phyloP scores from a whole-genome alignment of 148 eudicot genomes.

The Spergularia bocconei region DNA sequence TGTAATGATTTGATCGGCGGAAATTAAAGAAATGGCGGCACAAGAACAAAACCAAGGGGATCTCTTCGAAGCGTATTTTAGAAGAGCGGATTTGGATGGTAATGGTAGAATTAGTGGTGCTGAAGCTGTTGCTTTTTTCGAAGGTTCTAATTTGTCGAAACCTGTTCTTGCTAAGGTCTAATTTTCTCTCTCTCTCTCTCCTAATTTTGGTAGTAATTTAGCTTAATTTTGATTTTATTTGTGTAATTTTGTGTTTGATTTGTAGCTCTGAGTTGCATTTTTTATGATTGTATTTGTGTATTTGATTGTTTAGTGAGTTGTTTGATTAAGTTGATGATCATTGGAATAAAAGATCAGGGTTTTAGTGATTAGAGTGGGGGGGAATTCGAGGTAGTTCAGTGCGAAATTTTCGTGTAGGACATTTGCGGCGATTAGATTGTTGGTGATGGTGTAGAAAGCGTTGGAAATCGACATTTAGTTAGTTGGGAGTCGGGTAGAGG shows the following conservation, averaged over 20 bases:
- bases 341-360: too few relatives aligned
- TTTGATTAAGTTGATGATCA: not conserved
- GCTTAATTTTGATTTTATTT: not conserved
- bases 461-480: not conserved
- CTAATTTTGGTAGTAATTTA: not conserved
- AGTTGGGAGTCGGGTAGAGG: not conserved
- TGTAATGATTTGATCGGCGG: slow-evolving; percentile 28
- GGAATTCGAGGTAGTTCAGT: too few relatives aligned
- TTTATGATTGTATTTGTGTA: not conserved
- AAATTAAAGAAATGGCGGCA: slow-evolving; percentile 56
- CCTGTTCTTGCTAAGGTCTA: slow-evolving; percentile 88
- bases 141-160: slow-evolving; percentile 69
- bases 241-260: not conserved
- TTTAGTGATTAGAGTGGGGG: too few relatives aligned
- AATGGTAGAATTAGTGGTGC: slow-evolving; percentile 88
- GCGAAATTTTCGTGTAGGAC: not conserved
- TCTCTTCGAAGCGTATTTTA: slow-evolving; percentile 79
- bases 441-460: not conserved
- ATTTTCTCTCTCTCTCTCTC: not conserved
- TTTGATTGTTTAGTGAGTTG: not conserved
- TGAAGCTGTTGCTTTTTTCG: slow-evolving; percentile 86
- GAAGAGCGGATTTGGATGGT: slow-evolving; percentile 84
- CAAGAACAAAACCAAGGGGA: slow-evolving; percentile 54
- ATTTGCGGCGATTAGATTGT: not conserved
- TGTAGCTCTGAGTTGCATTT: slow-evolving; percentile 4